phyloP scores from a whole-genome alignment of 2,329 filamentous ascomycete species.

The Zarea fungicola region DNA sequence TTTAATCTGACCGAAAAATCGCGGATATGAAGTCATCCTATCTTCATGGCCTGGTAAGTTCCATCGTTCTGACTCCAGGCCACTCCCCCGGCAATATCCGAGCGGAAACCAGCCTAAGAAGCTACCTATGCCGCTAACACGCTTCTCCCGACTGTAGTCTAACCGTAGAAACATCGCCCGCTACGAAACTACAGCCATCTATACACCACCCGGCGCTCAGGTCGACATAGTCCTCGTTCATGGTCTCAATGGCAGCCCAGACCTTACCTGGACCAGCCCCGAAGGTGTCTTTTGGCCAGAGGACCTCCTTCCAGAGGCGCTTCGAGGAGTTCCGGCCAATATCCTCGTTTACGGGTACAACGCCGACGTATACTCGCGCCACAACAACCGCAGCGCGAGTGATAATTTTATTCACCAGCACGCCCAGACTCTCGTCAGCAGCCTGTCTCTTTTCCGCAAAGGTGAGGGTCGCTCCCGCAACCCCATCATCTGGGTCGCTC shows the following conservation, averaged over 20 bases:
- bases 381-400: constrained; percentile 49
- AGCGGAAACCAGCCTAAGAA: neutral
- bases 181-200: constrained; percentile 55
- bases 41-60: constrained; percentile 5
- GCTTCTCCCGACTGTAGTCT: constrained; percentile 31
- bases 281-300: constrained; percentile 63
- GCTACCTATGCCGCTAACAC: no score
- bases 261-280: constrained; percentile 55
- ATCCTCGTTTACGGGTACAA: constrained; percentile 72
- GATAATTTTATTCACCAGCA: constrained; percentile 66
- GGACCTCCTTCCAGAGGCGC: constrained; percentile 58
- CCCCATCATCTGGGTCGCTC: constrained; percentile 71
- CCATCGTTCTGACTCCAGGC: neutral
- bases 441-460: constrained; percentile 58
- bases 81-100: constrained; percentile 1
- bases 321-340: constrained; percentile 54
- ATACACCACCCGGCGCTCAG: constrained; percentile 52
- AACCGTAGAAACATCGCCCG: constrained; percentile 31
- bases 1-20: no score
- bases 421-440: constrained; percentile 62
- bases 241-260: constrained; percentile 61
- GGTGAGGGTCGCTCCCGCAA: constrained; percentile 51
- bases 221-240: constrained; percentile 67
- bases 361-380: constrained; percentile 53
- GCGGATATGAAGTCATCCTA: no score